phyloP scores from a whole-genome alignment of 2,329 filamentous ascomycete species.

The Pleomassaria siparia region DNA sequence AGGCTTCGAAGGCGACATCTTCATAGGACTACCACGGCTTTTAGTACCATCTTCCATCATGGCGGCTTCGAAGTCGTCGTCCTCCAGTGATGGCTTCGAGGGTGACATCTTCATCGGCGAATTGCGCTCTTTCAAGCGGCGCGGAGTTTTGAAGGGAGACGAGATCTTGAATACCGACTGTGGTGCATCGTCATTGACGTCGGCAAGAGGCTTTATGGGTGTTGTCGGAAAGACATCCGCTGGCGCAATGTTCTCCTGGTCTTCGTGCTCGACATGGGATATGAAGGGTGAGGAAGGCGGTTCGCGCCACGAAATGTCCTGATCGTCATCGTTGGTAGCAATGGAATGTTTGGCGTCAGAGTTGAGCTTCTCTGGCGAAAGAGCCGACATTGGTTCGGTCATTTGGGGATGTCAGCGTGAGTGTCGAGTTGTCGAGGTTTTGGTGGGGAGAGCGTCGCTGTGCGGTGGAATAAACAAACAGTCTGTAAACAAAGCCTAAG shows the following conservation, averaged over 20 bases:
- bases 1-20: too few species aligned
- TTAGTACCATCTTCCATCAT: slow-evolving; percentile 7
- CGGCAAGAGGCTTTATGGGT: slow-evolving; percentile 22
- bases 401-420: slow-evolving; percentile 12
- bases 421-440: not conserved
- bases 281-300: slow-evolving; percentile 53
- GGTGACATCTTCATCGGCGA: slow-evolving; percentile 36
- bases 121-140: slow-evolving; percentile 26
- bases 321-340: slow-evolving; percentile 29
- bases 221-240: slow-evolving; percentile 16
- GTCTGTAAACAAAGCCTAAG: not conserved
- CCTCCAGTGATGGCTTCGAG: too few species aligned
- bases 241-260: slow-evolving; percentile 42
- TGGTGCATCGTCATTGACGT: slow-evolving; percentile 26
- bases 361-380: slow-evolving; percentile 35
- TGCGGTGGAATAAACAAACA: not conserved
- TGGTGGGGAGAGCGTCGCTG: not conserved
- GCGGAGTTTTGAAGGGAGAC: slow-evolving; percentile 29
- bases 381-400: slow-evolving; percentile 34
- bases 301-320: slow-evolving; percentile 44
- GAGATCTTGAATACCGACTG: slow-evolving; percentile 37
- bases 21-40: slow-evolving; percentile 19
- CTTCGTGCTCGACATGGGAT: slow-evolving; percentile 44
- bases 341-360: slow-evolving; percentile 15
- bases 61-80: slow-evolving; percentile 29